These are phyloP conservation scores for Kalmusia sp. DNA, from an alignment of 2,329 filamentous ascomycete genomes.

Conservation along the genomic window DNA sequence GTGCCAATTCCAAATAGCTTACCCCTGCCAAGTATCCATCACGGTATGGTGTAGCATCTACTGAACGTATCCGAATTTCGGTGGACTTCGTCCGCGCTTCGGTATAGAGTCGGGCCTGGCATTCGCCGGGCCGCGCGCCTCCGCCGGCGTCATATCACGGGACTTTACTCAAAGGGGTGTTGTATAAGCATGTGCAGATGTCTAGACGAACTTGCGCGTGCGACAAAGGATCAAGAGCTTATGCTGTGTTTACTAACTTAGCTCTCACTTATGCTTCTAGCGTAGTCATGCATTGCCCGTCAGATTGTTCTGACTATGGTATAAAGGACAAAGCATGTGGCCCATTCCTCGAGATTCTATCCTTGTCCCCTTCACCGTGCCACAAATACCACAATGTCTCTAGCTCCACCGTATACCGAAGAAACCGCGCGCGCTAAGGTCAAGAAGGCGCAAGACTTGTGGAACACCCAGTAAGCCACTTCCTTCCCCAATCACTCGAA, in stretches of 20 bases:
- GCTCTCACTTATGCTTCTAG: neutral
- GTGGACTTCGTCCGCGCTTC: neutral
- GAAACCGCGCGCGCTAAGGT: constrained; percentile 78
- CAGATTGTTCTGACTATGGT: neutral
- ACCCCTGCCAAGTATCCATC: neutral
- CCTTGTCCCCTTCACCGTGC: neutral
- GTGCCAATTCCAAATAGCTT: constrained; percentile 5
- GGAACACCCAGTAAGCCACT: constrained; percentile 73
- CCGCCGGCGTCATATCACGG: neutral
- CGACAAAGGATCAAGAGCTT: neutral
- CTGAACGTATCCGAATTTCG: neutral
- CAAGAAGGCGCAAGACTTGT: constrained; percentile 81
- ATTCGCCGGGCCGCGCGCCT: neutral
- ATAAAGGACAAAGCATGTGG: neutral
- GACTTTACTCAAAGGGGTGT: neutral
- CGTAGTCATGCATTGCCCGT: no score
- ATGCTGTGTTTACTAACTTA: no score
- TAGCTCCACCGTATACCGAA: constrained; percentile 74
- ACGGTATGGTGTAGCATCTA: neutral
- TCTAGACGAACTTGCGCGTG: neutral
- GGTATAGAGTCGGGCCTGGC: neutral
- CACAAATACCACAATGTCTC: constrained; percentile 44
- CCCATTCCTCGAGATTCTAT: neutral
- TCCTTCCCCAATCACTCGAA: neutral
- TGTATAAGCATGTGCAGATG: constrained; percentile 6